A percentile compares a stretch with the other conserved stretches of the same genome.
Conservation (phyloP, 2,329 filamentous ascomycete species). For the Epichloe festucae region DNA sequence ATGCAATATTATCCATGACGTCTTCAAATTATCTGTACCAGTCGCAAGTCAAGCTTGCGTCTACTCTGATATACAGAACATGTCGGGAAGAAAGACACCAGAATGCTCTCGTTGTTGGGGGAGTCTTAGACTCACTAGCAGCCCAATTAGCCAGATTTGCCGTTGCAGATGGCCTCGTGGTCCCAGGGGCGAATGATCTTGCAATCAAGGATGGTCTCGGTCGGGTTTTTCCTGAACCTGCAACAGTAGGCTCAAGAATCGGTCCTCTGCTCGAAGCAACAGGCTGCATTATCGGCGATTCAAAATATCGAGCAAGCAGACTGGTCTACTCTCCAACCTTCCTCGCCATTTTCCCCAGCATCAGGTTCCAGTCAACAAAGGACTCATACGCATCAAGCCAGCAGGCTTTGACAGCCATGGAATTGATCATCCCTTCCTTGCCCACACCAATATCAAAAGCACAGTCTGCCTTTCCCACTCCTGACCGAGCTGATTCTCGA, state of each 20-base stretch:
- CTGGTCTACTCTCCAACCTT: slow-evolving; percentile 57
- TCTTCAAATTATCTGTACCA: slow-evolving; percentile 39
- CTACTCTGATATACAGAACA: slow-evolving; percentile 41
- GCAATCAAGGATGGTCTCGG: slow-evolving; percentile 41
- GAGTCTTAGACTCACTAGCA: slow-evolving; percentile 64
- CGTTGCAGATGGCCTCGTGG: slow-evolving; percentile 53
- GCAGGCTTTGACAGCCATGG: slow-evolving; percentile 38
- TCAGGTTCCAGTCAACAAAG: slow-evolving; percentile 37
- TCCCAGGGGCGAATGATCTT: slow-evolving; percentile 47
- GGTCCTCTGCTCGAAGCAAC: slow-evolving; percentile 66
- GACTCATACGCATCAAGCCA: slow-evolving; percentile 31
- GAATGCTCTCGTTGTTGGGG: slow-evolving; percentile 56
- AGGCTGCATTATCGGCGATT: slow-evolving; percentile 62
- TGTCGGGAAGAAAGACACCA: slow-evolving; percentile 61
- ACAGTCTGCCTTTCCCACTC: slow-evolving; percentile 12
- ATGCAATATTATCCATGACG: slow-evolving; percentile 49
- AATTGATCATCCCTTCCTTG: slow-evolving; percentile 48
- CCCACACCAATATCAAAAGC: slow-evolving; percentile 28
- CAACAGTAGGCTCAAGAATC: slow-evolving; percentile 45
- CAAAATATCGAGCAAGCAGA: slow-evolving; percentile 63
- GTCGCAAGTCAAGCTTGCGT: slow-evolving; percentile 48
- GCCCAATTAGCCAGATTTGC: slow-evolving; percentile 59
- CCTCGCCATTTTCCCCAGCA: slow-evolving; percentile 52
- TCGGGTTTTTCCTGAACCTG: slow-evolving; percentile 47
- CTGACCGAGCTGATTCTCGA: slow-evolving; percentile 16